phyloP scores from a whole-genome alignment of 148 eudicot genomes.

The Vaccinium vitisidaea region DNA sequence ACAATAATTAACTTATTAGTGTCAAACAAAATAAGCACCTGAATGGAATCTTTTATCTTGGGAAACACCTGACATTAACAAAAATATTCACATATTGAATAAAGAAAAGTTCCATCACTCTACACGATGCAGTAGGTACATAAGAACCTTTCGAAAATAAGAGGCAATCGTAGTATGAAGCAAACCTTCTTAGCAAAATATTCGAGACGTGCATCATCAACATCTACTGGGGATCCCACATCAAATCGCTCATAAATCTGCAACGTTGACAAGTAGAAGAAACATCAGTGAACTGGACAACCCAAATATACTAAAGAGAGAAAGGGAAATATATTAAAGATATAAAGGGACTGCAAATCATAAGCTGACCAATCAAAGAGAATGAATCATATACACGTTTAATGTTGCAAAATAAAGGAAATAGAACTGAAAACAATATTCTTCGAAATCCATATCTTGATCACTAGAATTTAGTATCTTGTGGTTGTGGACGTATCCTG shows the following conservation, averaged over 20 bases:
- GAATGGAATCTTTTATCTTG: constrained; percentile 83
- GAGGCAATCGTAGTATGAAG: not conserved
- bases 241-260: constrained; percentile 90
- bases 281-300: not conserved
- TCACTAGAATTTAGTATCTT: not conserved
- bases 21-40: constrained; percentile 44
- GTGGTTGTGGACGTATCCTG: not conserved
- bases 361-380: not conserved
- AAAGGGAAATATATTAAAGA: not conserved
- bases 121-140: not conserved
- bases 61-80: constrained; percentile 78
- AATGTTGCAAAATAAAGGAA: not conserved
- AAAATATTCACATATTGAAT: constrained; percentile 10
- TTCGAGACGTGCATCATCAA: constrained; percentile 78
- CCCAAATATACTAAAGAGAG: not conserved
- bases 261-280: constrained; percentile 14
- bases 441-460: not conserved
- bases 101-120: not conserved
- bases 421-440: not conserved
- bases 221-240: constrained; percentile 58
- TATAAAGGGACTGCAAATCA: not conserved
- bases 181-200: constrained; percentile 75
- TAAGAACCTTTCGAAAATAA: not conserved
- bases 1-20: constrained; percentile 1
- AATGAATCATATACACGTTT: not conserved